Evolutionary conservation across 345 rosid species (phyloP).

Genomic region (Ceriops zippeliana): DNA sequence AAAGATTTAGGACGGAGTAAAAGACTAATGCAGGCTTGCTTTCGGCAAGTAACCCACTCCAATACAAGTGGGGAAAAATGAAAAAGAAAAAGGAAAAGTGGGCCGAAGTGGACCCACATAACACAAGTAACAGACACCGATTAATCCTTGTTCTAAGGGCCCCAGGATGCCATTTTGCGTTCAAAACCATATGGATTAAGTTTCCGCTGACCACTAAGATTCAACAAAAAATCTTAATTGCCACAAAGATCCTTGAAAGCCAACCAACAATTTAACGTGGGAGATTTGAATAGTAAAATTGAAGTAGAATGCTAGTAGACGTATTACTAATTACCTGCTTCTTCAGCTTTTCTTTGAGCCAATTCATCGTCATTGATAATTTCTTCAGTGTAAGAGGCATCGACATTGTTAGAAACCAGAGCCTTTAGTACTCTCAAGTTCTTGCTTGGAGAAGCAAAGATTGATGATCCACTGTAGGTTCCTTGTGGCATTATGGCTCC

Average conservation of each 20-base stretch:
- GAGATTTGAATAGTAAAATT: not conserved
- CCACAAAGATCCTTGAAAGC: not conserved
- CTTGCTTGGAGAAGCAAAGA: slow-evolving; percentile 49
- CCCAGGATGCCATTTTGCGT: no score
- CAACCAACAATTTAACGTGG: not conserved
- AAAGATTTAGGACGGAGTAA: not conserved
- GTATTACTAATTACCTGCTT: slow-evolving; percentile 57
- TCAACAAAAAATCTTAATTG: no score
- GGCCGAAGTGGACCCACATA: slow-evolving; percentile 20
- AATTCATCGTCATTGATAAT: slow-evolving; percentile 62
- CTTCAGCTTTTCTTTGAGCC: slow-evolving; percentile 90
- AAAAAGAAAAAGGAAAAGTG: not conserved
- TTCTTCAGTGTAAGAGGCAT: slow-evolving; percentile 40
- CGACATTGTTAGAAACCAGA: slow-evolving; percentile 32
- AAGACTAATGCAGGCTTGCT: not conserved
- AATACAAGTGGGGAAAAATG: no score
- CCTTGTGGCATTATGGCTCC: slow-evolving; percentile 63
- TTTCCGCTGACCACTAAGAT: no score
- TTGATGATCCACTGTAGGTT: slow-evolving; percentile 22
- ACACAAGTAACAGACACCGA: slow-evolving; percentile 3
- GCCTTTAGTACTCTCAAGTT: slow-evolving; percentile 54
- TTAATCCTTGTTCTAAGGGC: not conserved
- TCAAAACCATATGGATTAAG: not conserved
- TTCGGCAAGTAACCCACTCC: not conserved
- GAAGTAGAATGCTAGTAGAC: no score